A percentile compares a stretch with the other conserved stretches of the same genome.
phyloP scores from a whole-genome alignment of 495 filamentous ascomycete genomes.

The Astrothelium macrocarpum region DNA sequence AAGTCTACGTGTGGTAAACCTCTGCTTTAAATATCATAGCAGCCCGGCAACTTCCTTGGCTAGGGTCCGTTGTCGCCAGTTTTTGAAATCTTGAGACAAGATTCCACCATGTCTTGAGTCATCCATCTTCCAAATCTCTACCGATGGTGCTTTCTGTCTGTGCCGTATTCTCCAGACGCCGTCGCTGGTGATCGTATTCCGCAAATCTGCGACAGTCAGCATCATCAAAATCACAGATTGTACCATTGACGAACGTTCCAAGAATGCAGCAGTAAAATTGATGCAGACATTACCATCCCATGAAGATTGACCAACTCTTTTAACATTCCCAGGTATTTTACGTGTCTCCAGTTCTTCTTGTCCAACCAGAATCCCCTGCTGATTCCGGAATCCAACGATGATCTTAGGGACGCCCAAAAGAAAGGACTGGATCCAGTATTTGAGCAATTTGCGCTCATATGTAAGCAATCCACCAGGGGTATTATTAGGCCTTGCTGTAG shows the following conservation, averaged over 20 bases:
- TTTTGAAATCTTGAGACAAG: slow-evolving; percentile 62
- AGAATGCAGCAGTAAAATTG: slow-evolving; percentile 68
- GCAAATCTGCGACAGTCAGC: slow-evolving; percentile 45
- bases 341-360: slow-evolving; percentile 70
- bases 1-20: too few relatives aligned
- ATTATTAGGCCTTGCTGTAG: slow-evolving; percentile 53
- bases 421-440: slow-evolving; percentile 95
- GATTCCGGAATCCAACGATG: slow-evolving; percentile 76
- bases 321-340: slow-evolving; percentile 63
- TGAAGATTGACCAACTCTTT: slow-evolving; percentile 47
- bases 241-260: slow-evolving; percentile 51
- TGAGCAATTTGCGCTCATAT: slow-evolving; percentile 82
- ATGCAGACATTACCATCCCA: slow-evolving; percentile 93
- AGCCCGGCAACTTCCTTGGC: not conserved
- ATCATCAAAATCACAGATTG: slow-evolving; percentile 3
- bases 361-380: slow-evolving; percentile 57
- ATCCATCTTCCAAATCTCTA: slow-evolving; percentile 65
- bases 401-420: slow-evolving; percentile 86
- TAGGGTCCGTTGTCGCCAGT: not conserved
- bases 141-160: slow-evolving; percentile 40
- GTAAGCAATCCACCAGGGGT: slow-evolving; percentile 50
- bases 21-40: slow-evolving; percentile 15
- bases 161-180: slow-evolving; percentile 79
- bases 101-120: slow-evolving; percentile 67
- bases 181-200: slow-evolving; percentile 52